These are phyloP conservation scores for Fusarium protoensiforme DNA, from an alignment of 2,329 filamentous ascomycete genomes.

Conservation along the genomic window DNA sequence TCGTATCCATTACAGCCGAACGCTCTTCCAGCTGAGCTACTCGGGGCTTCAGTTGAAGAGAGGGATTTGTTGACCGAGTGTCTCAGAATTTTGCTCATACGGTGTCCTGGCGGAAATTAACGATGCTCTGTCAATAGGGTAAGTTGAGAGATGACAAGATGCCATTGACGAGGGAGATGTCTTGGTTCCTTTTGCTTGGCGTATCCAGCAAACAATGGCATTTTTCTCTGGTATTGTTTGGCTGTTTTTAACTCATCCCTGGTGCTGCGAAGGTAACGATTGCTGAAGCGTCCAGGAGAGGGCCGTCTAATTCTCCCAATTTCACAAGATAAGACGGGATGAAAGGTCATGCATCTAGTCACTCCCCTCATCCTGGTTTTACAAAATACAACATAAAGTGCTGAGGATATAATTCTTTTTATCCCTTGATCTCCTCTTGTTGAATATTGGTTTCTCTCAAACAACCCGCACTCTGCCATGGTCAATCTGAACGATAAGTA, in stretches of 20 bases:
- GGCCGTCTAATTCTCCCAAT: neutral
- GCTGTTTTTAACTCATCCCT: neutral
- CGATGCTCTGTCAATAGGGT: neutral
- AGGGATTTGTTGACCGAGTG: constrained; percentile 8
- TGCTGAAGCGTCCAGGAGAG: neutral
- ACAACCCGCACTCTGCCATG: neutral
- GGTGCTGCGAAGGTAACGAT: neutral
- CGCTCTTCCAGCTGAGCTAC: constrained; percentile 45
- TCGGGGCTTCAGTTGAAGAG: constrained; percentile 35
- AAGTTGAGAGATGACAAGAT: neutral
- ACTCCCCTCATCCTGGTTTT: neutral
- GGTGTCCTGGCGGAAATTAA: accelerated
- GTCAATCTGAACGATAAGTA: neutral
- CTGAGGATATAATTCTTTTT: neutral
- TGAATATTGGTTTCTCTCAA: neutral
- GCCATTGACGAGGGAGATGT: no score
- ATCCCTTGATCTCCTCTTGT: neutral
- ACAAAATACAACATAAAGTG: neutral
- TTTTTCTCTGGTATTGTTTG: neutral
- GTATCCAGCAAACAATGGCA: no score
- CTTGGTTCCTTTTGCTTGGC: no score
- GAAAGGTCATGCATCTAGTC: neutral
- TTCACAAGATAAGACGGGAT: neutral
- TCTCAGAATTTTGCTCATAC: neutral
- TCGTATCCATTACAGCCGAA: constrained; percentile 37